phyloP scores from a whole-genome alignment of 352 stramenopile genomes.

The Phytophthora melonis region DNA sequence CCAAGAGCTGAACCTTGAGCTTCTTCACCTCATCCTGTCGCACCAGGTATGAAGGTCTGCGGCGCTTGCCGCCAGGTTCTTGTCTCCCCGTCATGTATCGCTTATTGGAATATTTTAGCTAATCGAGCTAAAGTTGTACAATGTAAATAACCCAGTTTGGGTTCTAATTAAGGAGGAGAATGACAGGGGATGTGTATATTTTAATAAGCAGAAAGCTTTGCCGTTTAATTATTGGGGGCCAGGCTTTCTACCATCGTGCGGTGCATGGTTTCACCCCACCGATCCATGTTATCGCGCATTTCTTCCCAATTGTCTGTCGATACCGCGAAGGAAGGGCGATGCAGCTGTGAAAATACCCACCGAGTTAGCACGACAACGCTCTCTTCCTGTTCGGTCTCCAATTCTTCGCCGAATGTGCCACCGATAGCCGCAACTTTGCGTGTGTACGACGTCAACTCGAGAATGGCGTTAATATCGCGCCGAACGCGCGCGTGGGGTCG shows the following conservation, averaged over 20 bases:
- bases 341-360: conserved; percentile 43
- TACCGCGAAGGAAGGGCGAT: conserved; percentile 38
- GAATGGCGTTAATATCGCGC: conserved; percentile 43
- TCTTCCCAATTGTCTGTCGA: conserved; percentile 38
- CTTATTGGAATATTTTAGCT: background rate
- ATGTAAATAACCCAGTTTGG: background rate
- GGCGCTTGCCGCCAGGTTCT: conserved; percentile 15
- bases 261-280: conserved; percentile 47
- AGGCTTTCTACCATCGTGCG: conserved; percentile 40
- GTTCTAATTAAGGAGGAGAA: background rate
- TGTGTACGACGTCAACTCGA: conserved; percentile 40
- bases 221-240: conserved; percentile 19
- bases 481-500: conserved; percentile 36
- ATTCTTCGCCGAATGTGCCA: conserved; percentile 1
- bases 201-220: background rate
- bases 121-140: background rate
- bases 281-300: conserved; percentile 45
- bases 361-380: conserved; percentile 45
- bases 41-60: conserved; percentile 41
- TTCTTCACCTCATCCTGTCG: conserved; percentile 39
- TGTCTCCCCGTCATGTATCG: background rate
- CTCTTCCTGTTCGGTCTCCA: conserved; percentile 22
- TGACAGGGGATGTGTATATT: background rate
- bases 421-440: conserved; percentile 27
- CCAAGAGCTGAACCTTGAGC: conserved; percentile 27